Evolutionary conservation across 2,329 filamentous ascomycete species (phyloP).

Genomic region (Aspergillus terreus): DNA sequence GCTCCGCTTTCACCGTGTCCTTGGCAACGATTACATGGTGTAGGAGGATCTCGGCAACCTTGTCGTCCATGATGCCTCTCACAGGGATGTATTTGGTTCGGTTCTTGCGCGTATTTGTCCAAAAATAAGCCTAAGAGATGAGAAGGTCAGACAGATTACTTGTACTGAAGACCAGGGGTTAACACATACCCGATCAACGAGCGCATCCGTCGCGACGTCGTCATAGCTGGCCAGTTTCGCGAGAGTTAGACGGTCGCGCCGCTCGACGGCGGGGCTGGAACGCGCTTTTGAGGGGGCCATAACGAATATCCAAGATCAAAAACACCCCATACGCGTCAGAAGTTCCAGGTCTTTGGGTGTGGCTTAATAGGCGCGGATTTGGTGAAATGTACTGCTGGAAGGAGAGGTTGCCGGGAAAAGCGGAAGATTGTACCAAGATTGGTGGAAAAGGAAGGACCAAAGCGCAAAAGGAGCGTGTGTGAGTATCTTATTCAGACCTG

Average conservation of each 20-base stretch:
- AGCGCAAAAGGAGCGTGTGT: constrained; percentile 6
- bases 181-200: constrained; percentile 83
- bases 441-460: constrained; percentile 4
- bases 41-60: constrained; percentile 58
- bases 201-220: constrained; percentile 89
- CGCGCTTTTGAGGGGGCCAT: constrained; percentile 38
- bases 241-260: constrained; percentile 72
- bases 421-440: background rate
- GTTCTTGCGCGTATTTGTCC: constrained; percentile 95
- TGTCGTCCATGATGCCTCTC: constrained; percentile 68
- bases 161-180: constrained; percentile 3
- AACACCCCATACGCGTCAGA: constrained; percentile 10
- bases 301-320: constrained; percentile 7
- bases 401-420: constrained; percentile 12
- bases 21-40: constrained; percentile 70
- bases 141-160: constrained; percentile 17
- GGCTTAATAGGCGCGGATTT: constrained; percentile 6
- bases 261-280: constrained; percentile 28
- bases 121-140: constrained; percentile 74
- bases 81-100: constrained; percentile 79
- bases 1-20: constrained; percentile 66
- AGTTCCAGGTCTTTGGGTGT: background rate
- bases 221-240: constrained; percentile 89
- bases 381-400: constrained; percentile 5
- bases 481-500: background rate